A percentile compares a stretch with the other conserved stretches of the same genome.
phyloP scores from a whole-genome alignment of 176 grass and related monocot species.

The Carex cristatella region DNA sequence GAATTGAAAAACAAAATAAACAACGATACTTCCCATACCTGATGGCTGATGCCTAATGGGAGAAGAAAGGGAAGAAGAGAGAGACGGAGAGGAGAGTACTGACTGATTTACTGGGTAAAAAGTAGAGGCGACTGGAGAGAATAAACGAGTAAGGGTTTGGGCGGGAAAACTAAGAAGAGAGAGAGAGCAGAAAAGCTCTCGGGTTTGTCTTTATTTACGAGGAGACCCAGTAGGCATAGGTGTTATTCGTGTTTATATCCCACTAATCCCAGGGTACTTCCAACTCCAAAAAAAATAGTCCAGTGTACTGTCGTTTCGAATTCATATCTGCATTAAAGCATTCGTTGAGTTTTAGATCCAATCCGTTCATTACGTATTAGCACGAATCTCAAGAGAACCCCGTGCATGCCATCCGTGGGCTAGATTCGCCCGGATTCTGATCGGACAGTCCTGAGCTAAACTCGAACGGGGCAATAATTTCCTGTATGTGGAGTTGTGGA shows the following conservation, averaged over 20 bases:
- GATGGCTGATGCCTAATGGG: not conserved
- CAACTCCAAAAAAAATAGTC: no score
- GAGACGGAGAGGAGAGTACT: not conserved
- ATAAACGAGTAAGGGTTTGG: not conserved
- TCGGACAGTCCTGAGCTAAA: no score
- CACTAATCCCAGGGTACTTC: not conserved
- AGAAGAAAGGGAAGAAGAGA: not conserved
- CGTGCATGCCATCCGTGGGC: no score
- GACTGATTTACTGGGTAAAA: not conserved
- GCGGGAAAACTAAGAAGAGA: slow-evolving; percentile 9
- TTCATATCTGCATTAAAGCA: no score
- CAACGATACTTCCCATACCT: slow-evolving; percentile 13
- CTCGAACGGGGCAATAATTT: no score
- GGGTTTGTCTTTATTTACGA: slow-evolving; percentile 3
- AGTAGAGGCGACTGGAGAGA: not conserved
- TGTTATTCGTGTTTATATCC: not conserved
- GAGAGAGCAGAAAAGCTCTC: not conserved
- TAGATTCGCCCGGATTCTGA: no score
- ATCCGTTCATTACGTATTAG: no score
- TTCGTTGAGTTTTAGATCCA: no score
- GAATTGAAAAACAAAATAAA: not conserved
- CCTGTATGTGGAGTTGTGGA: no score
- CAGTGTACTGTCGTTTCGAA: no score
- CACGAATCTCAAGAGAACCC: no score
- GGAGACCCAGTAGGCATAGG: not conserved